These are phyloP conservation scores for Colletotrichum tofieldiae DNA, from an alignment of 2,329 filamentous ascomycete species.

Conservation along the genomic window DNA sequence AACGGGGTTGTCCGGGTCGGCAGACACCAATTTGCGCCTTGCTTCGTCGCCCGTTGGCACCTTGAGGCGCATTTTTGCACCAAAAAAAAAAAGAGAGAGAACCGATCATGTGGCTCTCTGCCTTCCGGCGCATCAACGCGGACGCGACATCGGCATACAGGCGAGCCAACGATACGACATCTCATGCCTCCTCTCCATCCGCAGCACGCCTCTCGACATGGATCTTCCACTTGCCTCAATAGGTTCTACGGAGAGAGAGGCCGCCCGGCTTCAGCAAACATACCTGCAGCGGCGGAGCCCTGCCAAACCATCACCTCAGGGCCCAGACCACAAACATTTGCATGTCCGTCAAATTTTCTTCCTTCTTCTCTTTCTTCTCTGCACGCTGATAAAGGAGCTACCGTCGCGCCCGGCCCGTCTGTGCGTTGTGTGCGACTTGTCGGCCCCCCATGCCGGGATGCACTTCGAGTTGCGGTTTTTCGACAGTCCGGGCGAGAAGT, in stretches of 20 bases:
- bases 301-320: not conserved
- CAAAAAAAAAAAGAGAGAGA: no score
- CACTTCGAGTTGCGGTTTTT: slow-evolving; percentile 1
- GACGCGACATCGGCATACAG: slow-evolving; percentile 5
- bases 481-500: not conserved
- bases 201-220: not conserved
- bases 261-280: not conserved
- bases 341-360: not conserved
- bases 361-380: not conserved
- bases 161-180: not conserved
- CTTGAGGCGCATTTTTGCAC: slow-evolving; percentile 10
- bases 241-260: not conserved
- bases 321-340: slow-evolving; percentile 3
- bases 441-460: slow-evolving; percentile 1
- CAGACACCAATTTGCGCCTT: slow-evolving; percentile 18
- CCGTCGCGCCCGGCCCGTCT: slow-evolving; percentile 15
- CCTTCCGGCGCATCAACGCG: not conserved
- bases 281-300: not conserved
- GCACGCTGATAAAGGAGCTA: slow-evolving; percentile 7
- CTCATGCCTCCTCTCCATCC: not conserved
- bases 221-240: not conserved
- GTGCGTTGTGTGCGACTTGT: slow-evolving; percentile 11
- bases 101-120: not conserved
- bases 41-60: slow-evolving; percentile 18
- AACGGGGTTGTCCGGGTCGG: slow-evolving; percentile 25